Evolutionary conservation across 108 stramenopile genomes (phyloP), one percentile per base, ranked within the genome.

Genomic region (Skeletonema grethae): DNA sequence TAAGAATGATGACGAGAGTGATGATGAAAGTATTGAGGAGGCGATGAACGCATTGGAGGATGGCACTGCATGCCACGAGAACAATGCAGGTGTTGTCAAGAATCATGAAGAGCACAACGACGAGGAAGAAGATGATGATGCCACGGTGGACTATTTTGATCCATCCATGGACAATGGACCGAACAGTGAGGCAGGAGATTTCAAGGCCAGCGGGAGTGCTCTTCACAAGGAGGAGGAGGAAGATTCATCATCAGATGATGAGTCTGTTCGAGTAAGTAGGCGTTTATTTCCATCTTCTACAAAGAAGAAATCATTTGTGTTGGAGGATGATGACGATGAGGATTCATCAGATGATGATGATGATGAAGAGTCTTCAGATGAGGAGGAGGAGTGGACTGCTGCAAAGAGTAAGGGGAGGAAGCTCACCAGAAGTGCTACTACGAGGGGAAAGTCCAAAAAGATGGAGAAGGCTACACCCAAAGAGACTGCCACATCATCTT

Each of bases 271-370:
- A 24, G 13, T 53, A n/a, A 53, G n/a, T 7, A 53, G 50, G 24
- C 50, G 50, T 53, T 5, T 53, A 53, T 53, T 53, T 53, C 50
- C 50, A 53, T 24, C 50, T 53, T 53, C 50, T 22, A 20, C 50
- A 22, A 53, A 53, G 50, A 53, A 53, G 50, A 53, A 7, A 53
- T 53, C 50, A 53, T 22, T 22, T 6, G 50, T 53, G 18, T 53
- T 53, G 50, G 50, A 53, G 24, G 22, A 24, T 24, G 50, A 53
- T 8, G 46, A 45, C 11, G 43, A 45, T 45, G 43, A 45, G 7
- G 15, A 48, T 1, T 48, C 46, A 18, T 48, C 46, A 18, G 32
- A 34, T 34, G 50, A 53, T 22, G 22, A 24, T 24, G 22, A 53
- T 8, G 32, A 34, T 34, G 32, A 34, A 5, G 5, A 11, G 18